Base-by-base conservation (phyloP, 1,284 basidiomycete species). In the Cutaneotrichosporon spelunceum region DNA sequence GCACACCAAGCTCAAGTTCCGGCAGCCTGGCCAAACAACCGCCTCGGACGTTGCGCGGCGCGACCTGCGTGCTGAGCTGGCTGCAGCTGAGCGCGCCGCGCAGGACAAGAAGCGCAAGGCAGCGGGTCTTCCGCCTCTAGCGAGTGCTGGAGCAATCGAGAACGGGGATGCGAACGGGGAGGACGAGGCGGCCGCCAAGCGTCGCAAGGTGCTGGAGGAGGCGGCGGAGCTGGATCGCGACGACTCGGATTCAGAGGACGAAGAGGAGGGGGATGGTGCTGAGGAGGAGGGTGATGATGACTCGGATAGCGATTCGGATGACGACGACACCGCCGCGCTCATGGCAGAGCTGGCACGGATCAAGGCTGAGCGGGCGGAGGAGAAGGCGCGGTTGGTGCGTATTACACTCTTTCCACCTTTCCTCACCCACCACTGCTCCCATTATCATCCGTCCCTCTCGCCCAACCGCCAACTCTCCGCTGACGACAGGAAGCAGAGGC, bases 1-100 rank as follows among this genome's bases (percentile, higher is more conserved):
- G 4, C 90, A 96, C 77, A 97, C 93, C 1, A 94, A 94, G 79
- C 87, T 97, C 66, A 97, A 97, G 82, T 97, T 96, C 80, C 86
- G 93, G 30, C 90, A 93, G 82, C 85, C 88, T 2, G 91, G 91
- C 5, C 91, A 94, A 78, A 92, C 89, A 0, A 87, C 87, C 1
- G 75, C 83, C 1, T 78, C 78, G 1, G 93, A 96, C 68, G 87
- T 94, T 4, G 82, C 84, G 63, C 87, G 87, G 66, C 83, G 85
- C 27, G 93, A 97, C 75, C 79, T 97, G 57, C 84, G 90, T 33
- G 84, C 87, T 2, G 93, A 97, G 68, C 82, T 97, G 23, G 78
- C 90, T 42, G 82, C 80, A 4, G 93, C 93, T 1, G 93, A 96
- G 74, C 83, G 87, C 30, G 88, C 89, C 68, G 90, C 92, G 13